These are phyloP conservation scores for Phytophthora cactorum DNA, from an alignment of 352 stramenopile species.

Conservation along the genomic window DNA sequence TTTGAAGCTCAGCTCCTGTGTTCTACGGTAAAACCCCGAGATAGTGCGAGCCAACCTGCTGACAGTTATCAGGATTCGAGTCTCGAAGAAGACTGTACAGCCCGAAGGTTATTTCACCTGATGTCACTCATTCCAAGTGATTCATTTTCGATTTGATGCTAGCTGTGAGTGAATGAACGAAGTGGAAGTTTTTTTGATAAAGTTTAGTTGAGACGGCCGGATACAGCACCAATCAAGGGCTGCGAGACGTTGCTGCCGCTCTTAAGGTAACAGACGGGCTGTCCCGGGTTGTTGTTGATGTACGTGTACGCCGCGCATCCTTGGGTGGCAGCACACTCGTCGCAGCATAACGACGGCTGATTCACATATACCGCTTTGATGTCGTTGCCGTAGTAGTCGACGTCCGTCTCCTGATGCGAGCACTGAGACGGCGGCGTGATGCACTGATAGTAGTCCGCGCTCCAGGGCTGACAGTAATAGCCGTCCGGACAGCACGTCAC, in stretches of 20 bases:
- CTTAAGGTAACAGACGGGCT: constrained; percentile 41
- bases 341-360: no score
- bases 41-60: constrained; percentile 14
- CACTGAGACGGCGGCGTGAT: constrained; percentile 20
- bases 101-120: constrained; percentile 20
- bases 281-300: constrained; percentile 1
- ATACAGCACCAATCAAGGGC: constrained; percentile 28
- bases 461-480: constrained; percentile 37
- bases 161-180: background rate
- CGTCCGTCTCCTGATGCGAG: constrained; percentile 35
- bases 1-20: constrained; percentile 46
- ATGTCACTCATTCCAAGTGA: constrained; percentile 30
- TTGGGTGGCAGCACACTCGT: no score
- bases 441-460: constrained; percentile 36
- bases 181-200: background rate
- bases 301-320: background rate
- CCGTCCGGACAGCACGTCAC: constrained; percentile 23
- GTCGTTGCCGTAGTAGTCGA: constrained; percentile 38
- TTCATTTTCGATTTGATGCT: constrained; percentile 28
- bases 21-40: constrained; percentile 4
- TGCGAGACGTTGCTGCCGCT: constrained; percentile 6
- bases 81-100: constrained; percentile 5
- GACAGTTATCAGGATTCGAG: constrained; percentile 26
- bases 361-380: background rate
- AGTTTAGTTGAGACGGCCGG: constrained; percentile 43